Evolutionary conservation across 1,284 basidiomycete genomes (phyloP).

Genomic region (Boletus nobilissimus): DNA sequence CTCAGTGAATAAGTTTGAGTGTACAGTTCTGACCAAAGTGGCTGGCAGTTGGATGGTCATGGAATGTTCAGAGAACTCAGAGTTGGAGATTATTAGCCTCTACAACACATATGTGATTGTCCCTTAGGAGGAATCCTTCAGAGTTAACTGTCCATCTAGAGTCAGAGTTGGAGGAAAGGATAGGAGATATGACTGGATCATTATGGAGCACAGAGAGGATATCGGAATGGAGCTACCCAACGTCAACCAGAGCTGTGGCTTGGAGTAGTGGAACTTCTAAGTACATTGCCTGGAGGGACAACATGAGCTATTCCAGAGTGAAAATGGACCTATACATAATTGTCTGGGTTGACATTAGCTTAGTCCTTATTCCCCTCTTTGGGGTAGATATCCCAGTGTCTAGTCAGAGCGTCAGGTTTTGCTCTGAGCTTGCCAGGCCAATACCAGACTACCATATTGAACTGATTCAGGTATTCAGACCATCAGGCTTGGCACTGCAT

Average conservation of each 20-base stretch:
- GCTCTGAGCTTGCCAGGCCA: background rate
- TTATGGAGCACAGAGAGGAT: constrained; percentile 6
- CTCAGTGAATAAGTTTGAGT: background rate
- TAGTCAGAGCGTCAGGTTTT: background rate
- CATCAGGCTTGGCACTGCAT: background rate
- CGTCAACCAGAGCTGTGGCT: background rate
- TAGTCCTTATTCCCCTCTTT: too few species aligned
- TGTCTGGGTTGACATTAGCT: too few species aligned
- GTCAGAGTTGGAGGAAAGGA: constrained; percentile 24
- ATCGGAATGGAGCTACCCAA: background rate
- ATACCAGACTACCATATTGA: background rate
- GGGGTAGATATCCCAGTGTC: background rate
- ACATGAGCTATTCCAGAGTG: background rate
- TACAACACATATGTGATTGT: background rate
- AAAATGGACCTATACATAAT: background rate
- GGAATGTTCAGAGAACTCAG: background rate
- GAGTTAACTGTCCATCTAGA: background rate
- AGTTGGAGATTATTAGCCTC: background rate
- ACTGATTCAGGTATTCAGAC: background rate
- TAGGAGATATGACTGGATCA: background rate
- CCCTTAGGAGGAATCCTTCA: background rate
- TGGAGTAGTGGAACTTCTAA: background rate
- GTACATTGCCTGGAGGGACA: background rate
- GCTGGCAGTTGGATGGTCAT: background rate
- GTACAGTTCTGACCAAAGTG: background rate